Conservation (phyloP, 139 green algal species). For the Eudorina sp. region DNA sequence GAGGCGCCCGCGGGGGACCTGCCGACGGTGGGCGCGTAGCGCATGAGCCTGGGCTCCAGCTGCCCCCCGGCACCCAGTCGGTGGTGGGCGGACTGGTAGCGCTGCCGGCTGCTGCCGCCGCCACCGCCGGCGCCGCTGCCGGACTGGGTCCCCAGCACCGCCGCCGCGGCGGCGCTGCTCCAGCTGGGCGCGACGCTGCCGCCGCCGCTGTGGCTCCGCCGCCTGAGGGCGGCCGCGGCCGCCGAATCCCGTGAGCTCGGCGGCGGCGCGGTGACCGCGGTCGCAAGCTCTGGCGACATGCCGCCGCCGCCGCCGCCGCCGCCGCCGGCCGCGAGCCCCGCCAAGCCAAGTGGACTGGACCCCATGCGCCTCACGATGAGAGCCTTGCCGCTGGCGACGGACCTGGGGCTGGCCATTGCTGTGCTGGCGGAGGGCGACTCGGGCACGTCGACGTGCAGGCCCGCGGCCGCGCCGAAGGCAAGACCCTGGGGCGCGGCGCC, state of each 20-base stretch:
- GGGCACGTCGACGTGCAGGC: not conserved
- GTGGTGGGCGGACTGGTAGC: not conserved
- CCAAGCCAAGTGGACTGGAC: constrained; percentile 24
- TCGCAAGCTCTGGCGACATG: not conserved
- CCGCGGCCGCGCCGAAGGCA: not conserved
- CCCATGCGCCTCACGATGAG: not conserved
- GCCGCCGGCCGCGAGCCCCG: not conserved
- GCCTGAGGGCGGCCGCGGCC: not conserved
- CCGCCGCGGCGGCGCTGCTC: not conserved
- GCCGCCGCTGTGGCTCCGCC: not conserved
- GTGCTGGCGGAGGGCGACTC: constrained; percentile 21
- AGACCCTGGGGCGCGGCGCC: not conserved
- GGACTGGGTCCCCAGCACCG: not conserved
- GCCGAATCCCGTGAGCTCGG: not conserved
- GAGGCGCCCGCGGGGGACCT: no score
- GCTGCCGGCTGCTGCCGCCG: constrained; percentile 3
- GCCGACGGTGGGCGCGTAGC: no score
- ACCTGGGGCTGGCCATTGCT: not conserved
- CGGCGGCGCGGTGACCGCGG: not conserved
- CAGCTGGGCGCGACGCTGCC: not conserved
- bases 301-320: not conserved
- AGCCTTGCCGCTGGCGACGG: not conserved
- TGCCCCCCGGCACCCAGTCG: not conserved
- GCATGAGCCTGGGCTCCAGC: no score
- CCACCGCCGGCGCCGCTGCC: not conserved